Base-by-base conservation (phyloP, 768 basidiomycete genomes). In the Cystobasidium tubakii region DNA sequence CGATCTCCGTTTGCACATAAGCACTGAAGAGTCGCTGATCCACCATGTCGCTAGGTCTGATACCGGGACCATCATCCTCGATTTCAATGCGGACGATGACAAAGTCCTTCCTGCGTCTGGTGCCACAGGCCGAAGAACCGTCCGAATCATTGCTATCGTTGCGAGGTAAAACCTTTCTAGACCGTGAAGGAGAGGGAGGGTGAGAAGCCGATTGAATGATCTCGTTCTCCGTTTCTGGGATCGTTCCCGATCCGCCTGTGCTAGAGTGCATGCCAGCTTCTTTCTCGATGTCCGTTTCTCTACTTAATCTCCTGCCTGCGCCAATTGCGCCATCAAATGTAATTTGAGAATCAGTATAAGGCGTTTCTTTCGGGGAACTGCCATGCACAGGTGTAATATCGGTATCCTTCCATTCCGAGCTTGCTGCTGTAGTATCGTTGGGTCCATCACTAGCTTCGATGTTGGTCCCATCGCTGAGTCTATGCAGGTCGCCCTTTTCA, bases 51-150 rank as follows among this genome's bases (percentile, higher is more conserved):
- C 77, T 74, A 63, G 79, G 79, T 57, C 76, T 77, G 74, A 84
- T 79, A 0, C 83, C 84, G 13, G 83, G 82, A 66, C 84, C 84
- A 3, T 82, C 83, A 73, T 84, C 84, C 36, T 80, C 78, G 7
- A 84, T 79, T 73, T 83, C 83, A 27, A 84, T 82, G 27, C 83
- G 79, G 21, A 84, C 80, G 36, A 84, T 81, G 17, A 81, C 77
- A 42, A 53, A 71, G 25, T 71, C 53, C n/a, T 55, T 55, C 19
- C 55, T 46, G 21, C 9, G 57, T 19, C 21, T 50, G 7, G 3
- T 50, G 57, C 57, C 33, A 21, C 29, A 60, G 13, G 27, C 13
- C 13, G 10, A 15, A 27, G 57, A 60, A 6, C 12, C 57, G 29
- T 60, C 57, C 23, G 57, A 60, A 27, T 60, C 57, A 34, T 60